Conservation (phyloP, 192 early-diverging fungal genomes). For the Coemansia sp. region DNA sequence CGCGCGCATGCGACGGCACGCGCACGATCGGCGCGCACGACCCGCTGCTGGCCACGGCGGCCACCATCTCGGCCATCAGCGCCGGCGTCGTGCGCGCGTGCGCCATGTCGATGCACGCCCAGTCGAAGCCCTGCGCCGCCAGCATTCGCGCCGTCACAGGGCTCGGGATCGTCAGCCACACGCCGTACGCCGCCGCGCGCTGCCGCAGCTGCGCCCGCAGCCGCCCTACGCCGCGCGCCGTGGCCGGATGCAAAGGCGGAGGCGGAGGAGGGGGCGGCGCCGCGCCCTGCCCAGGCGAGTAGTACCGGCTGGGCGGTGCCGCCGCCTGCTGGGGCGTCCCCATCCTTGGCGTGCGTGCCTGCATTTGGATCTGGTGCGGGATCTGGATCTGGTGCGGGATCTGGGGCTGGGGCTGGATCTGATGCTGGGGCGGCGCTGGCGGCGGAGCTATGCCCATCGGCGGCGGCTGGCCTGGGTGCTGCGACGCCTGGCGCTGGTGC, state of each 20-base stretch:
- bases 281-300: conserved; percentile 11
- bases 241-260: background rate
- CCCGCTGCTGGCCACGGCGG: conserved; percentile 47
- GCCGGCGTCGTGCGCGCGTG: conserved; percentile 42
- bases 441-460: background rate
- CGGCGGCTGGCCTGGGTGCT: no score
- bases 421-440: background rate
- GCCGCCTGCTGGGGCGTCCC: conserved; percentile 9
- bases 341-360: background rate
- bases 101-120: conserved; percentile 54
- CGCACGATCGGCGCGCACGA: conserved; percentile 48
- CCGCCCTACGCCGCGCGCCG: conserved; percentile 15
- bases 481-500: conserved; percentile 4
- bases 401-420: conserved; percentile 11
- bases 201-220: conserved; percentile 31
- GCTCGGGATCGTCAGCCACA: conserved; percentile 50
- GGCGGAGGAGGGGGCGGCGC: conserved; percentile 1
- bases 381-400: conserved; percentile 2
- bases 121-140: conserved; percentile 48
- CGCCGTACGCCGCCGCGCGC: conserved; percentile 37
- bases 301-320: conserved; percentile 25
- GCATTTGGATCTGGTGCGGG: background rate
- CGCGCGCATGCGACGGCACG: conserved; percentile 45
- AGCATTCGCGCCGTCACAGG: conserved; percentile 40
- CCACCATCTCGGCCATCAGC: conserved; percentile 52